Percentiles rank a stretch among this genome's conserved stretches.
Evolutionary conservation across 129 eudicot species (phyloP).

Genomic region (Helichrysum umbraculigerum): DNA sequence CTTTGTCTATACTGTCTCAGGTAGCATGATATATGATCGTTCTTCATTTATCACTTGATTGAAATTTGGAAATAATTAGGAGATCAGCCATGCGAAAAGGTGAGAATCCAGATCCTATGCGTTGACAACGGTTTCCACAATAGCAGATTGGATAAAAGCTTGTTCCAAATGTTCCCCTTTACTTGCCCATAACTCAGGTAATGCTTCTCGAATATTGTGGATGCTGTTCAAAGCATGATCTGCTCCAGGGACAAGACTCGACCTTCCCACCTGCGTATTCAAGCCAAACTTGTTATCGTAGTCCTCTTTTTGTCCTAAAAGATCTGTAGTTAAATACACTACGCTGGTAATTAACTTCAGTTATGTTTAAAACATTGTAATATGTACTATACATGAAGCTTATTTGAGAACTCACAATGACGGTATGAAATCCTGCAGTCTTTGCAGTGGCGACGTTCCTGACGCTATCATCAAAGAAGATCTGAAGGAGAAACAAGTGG

Average conservation of each 20-base stretch:
- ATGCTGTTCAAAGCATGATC: slow-evolving; percentile 79
- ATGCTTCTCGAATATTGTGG: slow-evolving; percentile 83
- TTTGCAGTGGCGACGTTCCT: slow-evolving; percentile 81
- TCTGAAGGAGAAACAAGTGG: slow-evolving; percentile 38
- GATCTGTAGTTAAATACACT: background rate
- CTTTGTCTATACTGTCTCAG: background rate
- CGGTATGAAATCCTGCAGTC: slow-evolving; percentile 87
- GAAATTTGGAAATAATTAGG: background rate
- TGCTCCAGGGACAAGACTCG: slow-evolving; percentile 74
- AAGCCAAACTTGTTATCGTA: background rate
- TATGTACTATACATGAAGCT: background rate
- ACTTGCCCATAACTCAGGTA: slow-evolving; percentile 77
- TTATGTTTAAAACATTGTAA: background rate
- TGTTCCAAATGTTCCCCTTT: slow-evolving; percentile 52
- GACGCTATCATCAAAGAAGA: slow-evolving; percentile 85
- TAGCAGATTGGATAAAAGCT: slow-evolving; percentile 39
- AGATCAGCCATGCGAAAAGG: background rate
- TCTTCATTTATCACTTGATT: background rate
- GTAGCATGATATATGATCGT: background rate
- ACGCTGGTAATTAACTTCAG: background rate
- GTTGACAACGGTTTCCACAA: slow-evolving; percentile 61
- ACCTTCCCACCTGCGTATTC: slow-evolving; percentile 75
- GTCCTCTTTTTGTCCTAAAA: background rate
- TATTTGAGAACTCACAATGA: slow-evolving; percentile 56
- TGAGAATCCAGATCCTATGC: slow-evolving; percentile 38